These are phyloP conservation scores for Ceratobasidium sp. DNA, from an alignment of 1,284 basidiomycete species.

Conservation along the genomic window DNA sequence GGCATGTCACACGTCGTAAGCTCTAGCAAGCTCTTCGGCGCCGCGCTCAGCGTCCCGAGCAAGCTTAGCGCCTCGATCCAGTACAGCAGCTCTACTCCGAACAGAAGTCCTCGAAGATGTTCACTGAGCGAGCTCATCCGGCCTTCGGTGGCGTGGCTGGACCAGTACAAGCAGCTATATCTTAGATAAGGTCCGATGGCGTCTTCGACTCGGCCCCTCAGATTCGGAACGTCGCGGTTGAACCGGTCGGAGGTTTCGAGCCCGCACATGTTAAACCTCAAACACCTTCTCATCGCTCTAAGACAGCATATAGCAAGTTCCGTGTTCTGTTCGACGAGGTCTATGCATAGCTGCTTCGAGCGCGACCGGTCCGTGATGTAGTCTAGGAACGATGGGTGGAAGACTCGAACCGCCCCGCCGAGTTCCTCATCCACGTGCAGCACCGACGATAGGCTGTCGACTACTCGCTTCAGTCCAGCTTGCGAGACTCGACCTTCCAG, in stretches of 20 bases:
- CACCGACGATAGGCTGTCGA: conserved; percentile 23
- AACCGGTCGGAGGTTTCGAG: background rate
- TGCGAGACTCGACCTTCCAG: background rate
- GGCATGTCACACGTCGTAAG: background rate
- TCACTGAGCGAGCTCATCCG: background rate
- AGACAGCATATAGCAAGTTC: conserved; percentile 21
- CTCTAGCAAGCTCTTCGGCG: background rate
- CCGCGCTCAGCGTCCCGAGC: background rate
- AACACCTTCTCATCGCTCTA: background rate
- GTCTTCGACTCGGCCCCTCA: background rate
- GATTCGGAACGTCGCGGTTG: conserved; percentile 18
- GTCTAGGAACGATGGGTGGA: conserved; percentile 36
- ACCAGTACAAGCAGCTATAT: conserved; percentile 24
- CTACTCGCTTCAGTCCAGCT: background rate
- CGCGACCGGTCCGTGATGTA: conserved; percentile 14
- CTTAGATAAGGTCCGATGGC: background rate
- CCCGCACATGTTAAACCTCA: conserved; percentile 22
- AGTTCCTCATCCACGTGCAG: conserved; percentile 1
- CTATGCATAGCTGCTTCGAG: background rate
- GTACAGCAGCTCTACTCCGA: background rate
- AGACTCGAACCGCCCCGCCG: conserved; percentile 10
- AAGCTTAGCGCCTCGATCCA: conserved; percentile 40
- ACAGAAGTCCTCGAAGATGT: background rate
- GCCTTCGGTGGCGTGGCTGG: background rate
- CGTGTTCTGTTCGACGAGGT: conserved; percentile 16